Conservation (phyloP, 1,139 yeast genomes). For the Protomyces inundatus region DNA sequence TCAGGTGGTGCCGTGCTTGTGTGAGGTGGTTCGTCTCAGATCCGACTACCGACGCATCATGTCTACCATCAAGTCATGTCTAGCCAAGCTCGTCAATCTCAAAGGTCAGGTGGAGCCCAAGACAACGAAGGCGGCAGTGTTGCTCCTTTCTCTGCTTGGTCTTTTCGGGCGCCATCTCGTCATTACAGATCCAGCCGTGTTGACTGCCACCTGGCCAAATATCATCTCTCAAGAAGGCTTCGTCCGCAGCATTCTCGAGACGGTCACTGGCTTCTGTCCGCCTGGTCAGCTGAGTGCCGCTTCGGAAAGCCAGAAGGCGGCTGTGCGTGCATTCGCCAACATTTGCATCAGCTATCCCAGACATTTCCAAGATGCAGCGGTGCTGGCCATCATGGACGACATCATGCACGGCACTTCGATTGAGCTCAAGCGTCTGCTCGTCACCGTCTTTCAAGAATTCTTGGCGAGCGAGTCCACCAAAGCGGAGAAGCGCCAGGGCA, state of each 20-base stretch:
- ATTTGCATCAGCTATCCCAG: slow-evolving; percentile 6
- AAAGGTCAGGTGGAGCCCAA: background rate
- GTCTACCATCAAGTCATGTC: slow-evolving; percentile 57
- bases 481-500: background rate
- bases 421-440: slow-evolving; percentile 4
- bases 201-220: background rate
- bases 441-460: slow-evolving; percentile 4
- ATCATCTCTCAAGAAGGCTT: background rate
- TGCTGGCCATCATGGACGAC: slow-evolving; percentile 1
- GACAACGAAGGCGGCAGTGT: slow-evolving; percentile 43
- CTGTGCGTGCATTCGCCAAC: slow-evolving; percentile 8
- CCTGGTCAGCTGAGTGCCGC: background rate
- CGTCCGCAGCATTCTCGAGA: background rate
- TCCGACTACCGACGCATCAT: slow-evolving; percentile 50
- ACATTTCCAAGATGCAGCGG: background rate
- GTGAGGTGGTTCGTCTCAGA: slow-evolving; percentile 50
- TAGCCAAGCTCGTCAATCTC: slow-evolving; percentile 1
- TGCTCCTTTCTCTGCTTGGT: slow-evolving; percentile 60
- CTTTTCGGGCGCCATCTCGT: slow-evolving; percentile 64
- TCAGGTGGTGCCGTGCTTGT: slow-evolving; percentile 64
- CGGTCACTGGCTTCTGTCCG: background rate
- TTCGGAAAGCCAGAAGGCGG: background rate
- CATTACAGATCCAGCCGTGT: slow-evolving; percentile 42
- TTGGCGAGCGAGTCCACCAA: background rate
- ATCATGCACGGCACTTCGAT: slow-evolving; percentile 11